A percentile compares a stretch with the other conserved stretches of the same genome.
phyloP scores from a whole-genome alignment of 805 yeast genomes.

The Kuraishia hungarica region DNA sequence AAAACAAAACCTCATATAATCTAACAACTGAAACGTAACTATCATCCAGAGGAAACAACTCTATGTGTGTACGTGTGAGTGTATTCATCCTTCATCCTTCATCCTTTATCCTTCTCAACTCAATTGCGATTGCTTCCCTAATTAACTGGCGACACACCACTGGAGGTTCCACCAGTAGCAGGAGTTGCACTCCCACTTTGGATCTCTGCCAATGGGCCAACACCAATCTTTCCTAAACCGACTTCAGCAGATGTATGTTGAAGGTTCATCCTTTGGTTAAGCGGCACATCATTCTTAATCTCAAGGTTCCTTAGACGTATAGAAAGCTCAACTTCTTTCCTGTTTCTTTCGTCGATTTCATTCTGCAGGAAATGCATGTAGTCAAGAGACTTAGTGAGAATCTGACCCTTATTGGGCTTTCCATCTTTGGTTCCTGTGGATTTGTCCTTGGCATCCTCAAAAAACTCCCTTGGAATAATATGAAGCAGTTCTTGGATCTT shows the following conservation, averaged over 20 bases:
- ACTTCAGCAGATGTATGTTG: constrained; percentile 71
- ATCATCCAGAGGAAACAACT: neutral
- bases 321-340: constrained; percentile 69
- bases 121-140: too few relatives aligned
- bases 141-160: neutral
- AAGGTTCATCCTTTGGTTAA: constrained; percentile 30
- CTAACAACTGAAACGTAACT: neutral
- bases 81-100: too few relatives aligned
- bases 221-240: constrained; percentile 71
- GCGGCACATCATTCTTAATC: constrained; percentile 30
- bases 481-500: constrained; percentile 39
- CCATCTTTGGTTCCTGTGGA: constrained; percentile 74
- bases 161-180: neutral
- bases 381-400: constrained; percentile 66
- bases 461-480: constrained; percentile 26
- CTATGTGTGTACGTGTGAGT: neutral
- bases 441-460: constrained; percentile 31
- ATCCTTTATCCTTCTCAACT: neutral
- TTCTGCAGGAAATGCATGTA: constrained; percentile 61
- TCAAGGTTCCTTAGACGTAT: constrained; percentile 50
- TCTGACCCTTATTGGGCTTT: constrained; percentile 80
- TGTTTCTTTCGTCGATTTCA: constrained; percentile 67
- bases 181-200: neutral
- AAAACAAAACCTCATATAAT: neutral
- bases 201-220: constrained; percentile 60